A percentile compares a stretch with the other conserved stretches of the same genome.
phyloP scores from a whole-genome alignment of 257 asterid genomes.

The Solanum commersonii region DNA sequence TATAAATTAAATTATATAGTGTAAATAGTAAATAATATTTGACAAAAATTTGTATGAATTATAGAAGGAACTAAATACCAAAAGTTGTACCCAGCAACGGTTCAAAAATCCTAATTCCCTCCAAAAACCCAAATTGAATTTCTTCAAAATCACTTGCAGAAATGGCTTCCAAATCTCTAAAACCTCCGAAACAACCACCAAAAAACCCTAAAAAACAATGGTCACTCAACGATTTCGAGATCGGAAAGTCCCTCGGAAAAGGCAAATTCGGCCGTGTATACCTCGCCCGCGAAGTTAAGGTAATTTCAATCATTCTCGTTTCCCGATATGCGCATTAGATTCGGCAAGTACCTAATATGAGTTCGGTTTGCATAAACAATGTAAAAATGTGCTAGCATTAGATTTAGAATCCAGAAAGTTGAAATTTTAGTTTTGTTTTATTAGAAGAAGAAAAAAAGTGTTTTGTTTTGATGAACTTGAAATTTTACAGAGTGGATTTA shows the following conservation, averaged over 20 bases:
- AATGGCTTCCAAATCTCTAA: slow-evolving; percentile 26
- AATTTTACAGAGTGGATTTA: slow-evolving; percentile 33
- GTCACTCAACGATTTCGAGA: slow-evolving; percentile 78
- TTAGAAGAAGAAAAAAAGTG: too few species aligned
- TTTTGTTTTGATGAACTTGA: not conserved
- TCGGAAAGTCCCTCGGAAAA: slow-evolving; percentile 88
- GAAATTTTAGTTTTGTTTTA: not conserved
- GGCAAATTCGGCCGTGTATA: slow-evolving; percentile 95
- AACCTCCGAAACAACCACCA: slow-evolving; percentile 33
- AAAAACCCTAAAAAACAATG: slow-evolving; percentile 23
- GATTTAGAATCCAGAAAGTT: not conserved
- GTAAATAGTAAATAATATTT: not conserved
- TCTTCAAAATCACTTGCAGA: not conserved
- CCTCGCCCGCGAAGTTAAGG: slow-evolving; percentile 91
- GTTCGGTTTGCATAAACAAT: not conserved
- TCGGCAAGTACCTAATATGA: not conserved
- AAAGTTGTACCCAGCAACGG: not conserved
- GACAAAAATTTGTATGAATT: not conserved
- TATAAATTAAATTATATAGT: too few species aligned
- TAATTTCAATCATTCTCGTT: not conserved
- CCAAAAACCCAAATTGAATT: not conserved
- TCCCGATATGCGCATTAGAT: not conserved
- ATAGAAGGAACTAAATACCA: not conserved
- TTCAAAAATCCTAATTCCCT: not conserved
- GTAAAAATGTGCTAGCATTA: not conserved